Base-by-base conservation (phyloP, 352 stramenopile species). In the Phytophthora uliginosa region DNA sequence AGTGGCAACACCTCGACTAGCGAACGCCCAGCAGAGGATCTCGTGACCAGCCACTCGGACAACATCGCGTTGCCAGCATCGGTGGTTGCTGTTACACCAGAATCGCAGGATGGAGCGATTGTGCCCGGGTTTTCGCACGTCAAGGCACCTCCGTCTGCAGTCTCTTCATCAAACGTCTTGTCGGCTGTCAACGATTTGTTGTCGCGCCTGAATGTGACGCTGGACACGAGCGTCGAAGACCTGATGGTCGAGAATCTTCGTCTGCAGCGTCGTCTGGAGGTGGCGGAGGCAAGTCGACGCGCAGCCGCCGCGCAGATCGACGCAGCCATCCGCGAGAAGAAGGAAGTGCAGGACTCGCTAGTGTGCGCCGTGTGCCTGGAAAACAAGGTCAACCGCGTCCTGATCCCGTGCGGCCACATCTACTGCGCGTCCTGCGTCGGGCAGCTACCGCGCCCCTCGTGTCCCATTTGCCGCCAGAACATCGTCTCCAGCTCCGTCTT, bases 341-440 rank as follows among this genome's bases (percentile, higher is more conserved):
- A 91, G 66, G 88, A 94, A 17, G 77, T 83, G 20, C 73, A 90
- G 51, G 88, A 96, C 57, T 84, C 85, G 59, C 77, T 96, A 42
- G 77, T 89, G 38, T 96, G 90, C 66, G 85, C 85, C 24, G 88
- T 95, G 48, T 96, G 90, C 62, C 77, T 96, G 20, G 90, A 96
- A 66, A 86, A 89, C 69, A 79, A 92, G 50, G 90, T 96, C 57
- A 79, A 96, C 57, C 84, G 86, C 65, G 88, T 96, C 67, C 74
- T 96, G 24, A 88, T 95, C 33, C 88, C 90, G 26, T 95, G 90
- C 38, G 90, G 88, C 33, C 88, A 96, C 76, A 93, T 95, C 40
- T 95, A 95, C 70, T 96, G 88, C 70, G 68, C 73, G 13, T 65
- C 58, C n/a, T 96, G 90, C 57, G 76, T 95, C 20, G 64, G 81